Base-by-base conservation (phyloP, 177 flowering plant genomes). In the Tripterygium wilfordii region DNA sequence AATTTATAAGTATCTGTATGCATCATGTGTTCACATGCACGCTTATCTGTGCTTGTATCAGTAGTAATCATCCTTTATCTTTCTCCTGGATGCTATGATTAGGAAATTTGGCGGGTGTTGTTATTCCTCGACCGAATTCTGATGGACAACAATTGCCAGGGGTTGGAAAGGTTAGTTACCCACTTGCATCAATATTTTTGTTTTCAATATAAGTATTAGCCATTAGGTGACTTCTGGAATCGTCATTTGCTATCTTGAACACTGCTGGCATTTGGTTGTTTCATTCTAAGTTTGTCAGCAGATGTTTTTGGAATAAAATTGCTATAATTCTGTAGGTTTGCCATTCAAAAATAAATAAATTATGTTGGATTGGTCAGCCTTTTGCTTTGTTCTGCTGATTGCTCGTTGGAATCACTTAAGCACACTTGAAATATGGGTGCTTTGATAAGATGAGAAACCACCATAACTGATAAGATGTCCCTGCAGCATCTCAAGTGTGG, bases 271-370 rank as follows among this genome's bases (percentile, higher is more conserved):
- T 30, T 12, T 30, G 7, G 33, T 30, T 12, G 7, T 7, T 6
- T 30, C 33, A 30, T 30, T 12, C 12, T 30, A 7, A 30, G 7
- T 30, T 30, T 30, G 33, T 30, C 33, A 6, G 55, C 68, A 85
- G 94, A 90, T 86, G 52, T 86, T 83, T 57, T 61, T 87, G 76
- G 96, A 87, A 63, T 87, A 87, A n/a, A n/a, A n/a, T n/a, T n/a
- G n/a, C n/a, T n/a, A n/a, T n/a, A n/a, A n/a, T n/a, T n/a, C n/a
- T n/a, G n/a, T n/a, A n/a, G n/a, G n/a, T n/a, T n/a, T n/a, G n/a
- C n/a, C n/a, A n/a, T n/a, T n/a, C n/a, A n/a, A n/a, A n/a, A n/a
- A n/a, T n/a, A n/a, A n/a, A n/a, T n/a, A n/a, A n/a, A n/a, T n/a
- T n/a, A n/a, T n/a, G n/a, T n/a, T n/a, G n/a, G n/a, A n/a, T n/a